These are phyloP conservation scores for Dipodascus albidus DNA, from an alignment of 805 yeast genomes.

Conservation along the genomic window DNA sequence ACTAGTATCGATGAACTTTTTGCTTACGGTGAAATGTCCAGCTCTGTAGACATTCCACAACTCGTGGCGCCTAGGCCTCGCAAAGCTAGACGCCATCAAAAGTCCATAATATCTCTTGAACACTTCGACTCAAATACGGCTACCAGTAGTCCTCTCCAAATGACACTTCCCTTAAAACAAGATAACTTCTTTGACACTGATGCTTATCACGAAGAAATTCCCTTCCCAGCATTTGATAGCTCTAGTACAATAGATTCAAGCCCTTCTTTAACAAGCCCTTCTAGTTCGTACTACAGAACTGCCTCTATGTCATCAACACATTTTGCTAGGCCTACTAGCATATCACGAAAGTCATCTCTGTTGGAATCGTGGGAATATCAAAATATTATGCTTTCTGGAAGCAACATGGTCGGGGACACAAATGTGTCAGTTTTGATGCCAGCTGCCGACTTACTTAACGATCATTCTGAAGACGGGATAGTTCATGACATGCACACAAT, in stretches of 20 bases:
- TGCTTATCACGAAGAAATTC: background rate
- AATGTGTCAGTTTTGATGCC: constrained; percentile 3
- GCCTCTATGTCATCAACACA: background rate
- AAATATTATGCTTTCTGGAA: constrained; percentile 4
- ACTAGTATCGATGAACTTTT: background rate
- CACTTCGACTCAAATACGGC: constrained; percentile 1
- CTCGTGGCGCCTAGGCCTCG: constrained; percentile 18
- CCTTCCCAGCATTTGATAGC: background rate
- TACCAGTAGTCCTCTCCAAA: background rate
- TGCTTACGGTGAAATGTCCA: background rate
- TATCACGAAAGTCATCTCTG: background rate
- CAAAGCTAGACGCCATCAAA: constrained; percentile 12
- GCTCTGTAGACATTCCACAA: background rate
- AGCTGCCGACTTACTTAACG: background rate
- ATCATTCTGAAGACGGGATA: background rate
- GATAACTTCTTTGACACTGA: background rate
- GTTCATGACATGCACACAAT: background rate
- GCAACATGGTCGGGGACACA: constrained; percentile 4
- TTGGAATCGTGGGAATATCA: constrained; percentile 6
- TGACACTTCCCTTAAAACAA: background rate
- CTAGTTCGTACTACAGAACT: background rate
- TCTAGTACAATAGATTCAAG: background rate
- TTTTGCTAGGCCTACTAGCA: background rate
- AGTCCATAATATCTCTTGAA: constrained; percentile 10
- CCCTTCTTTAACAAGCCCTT: background rate